A percentile compares a stretch with the other conserved stretches of the same genome.
phyloP scores from a whole-genome alignment of 176 grass and related monocot species.

The Themeda triandra region DNA sequence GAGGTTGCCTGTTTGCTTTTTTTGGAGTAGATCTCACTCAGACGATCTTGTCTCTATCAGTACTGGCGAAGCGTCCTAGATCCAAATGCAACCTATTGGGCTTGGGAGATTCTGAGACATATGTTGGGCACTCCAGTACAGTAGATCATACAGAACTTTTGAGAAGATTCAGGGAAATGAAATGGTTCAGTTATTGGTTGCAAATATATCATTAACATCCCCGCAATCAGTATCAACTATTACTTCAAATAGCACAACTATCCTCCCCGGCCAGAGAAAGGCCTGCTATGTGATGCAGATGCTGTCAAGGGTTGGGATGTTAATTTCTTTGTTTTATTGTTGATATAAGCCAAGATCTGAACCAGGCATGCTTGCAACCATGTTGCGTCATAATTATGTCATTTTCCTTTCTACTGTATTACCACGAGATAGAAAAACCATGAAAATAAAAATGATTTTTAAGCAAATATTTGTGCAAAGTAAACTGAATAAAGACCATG shows the following conservation, averaged over 20 bases:
- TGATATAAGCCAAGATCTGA: neutral
- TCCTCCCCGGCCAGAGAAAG: neutral
- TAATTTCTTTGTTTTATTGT: neutral
- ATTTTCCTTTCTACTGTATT: neutral
- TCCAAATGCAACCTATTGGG: neutral
- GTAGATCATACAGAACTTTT: neutral
- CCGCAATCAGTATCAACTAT: neutral
- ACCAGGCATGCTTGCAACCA: neutral
- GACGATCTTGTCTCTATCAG: neutral
- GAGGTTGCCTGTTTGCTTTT: neutral
- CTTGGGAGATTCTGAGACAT: neutral
- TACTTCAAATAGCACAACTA: neutral
- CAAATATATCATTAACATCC: too few relatives aligned
- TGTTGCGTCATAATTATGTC: neutral
- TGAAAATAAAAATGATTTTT: neutral
- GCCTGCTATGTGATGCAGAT: neutral
- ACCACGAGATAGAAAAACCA: neutral
- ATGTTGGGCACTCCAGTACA: neutral
- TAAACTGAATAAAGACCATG: neutral
- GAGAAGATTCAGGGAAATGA: neutral
- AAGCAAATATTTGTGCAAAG: neutral
- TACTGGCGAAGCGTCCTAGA: neutral
- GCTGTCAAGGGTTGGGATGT: neutral
- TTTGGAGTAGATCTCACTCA: neutral
- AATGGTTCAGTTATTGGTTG: too few relatives aligned